Conservation (phyloP, 1,284 basidiomycete species). For the Cerioporus squamosus region DNA sequence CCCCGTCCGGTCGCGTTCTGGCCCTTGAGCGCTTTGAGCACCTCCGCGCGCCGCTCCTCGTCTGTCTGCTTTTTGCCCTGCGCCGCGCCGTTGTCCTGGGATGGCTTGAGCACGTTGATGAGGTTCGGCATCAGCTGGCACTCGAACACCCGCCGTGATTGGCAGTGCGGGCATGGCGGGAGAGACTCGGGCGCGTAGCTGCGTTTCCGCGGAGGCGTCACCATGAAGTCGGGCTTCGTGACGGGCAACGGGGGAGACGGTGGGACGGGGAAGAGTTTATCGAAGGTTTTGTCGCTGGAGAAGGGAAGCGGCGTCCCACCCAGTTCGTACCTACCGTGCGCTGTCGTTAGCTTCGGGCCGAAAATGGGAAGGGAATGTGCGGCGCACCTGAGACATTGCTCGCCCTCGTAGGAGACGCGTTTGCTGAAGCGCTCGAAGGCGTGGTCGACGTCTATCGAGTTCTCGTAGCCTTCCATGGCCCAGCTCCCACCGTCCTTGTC, state of each 20-base stretch:
- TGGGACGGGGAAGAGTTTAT: constrained; percentile 68
- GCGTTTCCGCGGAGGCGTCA: constrained; percentile 49
- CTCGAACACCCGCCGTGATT: constrained; percentile 70
- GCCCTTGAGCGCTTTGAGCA: constrained; percentile 55
- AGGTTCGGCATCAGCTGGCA: constrained; percentile 89
- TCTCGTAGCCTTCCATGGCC: constrained; percentile 77
- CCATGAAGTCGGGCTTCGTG: constrained; percentile 63
- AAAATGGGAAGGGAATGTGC: neutral
- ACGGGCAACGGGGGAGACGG: constrained; percentile 48
- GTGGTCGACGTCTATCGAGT: constrained; percentile 74
- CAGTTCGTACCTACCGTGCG: constrained; percentile 68
- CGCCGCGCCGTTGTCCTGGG: constrained; percentile 10
- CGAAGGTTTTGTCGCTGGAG: constrained; percentile 69
- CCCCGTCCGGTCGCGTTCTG: constrained; percentile 47
- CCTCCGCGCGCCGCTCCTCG: constrained; percentile 59
- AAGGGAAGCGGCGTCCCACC: constrained; percentile 77
- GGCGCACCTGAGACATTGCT: constrained; percentile 78
- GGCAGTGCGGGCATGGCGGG: constrained; percentile 64
- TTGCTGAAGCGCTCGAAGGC: constrained; percentile 81
- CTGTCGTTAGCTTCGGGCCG: neutral
- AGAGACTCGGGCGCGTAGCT: constrained; percentile 53
- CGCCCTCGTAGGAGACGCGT: constrained; percentile 65
- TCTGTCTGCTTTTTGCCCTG: constrained; percentile 49
- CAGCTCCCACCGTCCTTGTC: constrained; percentile 47
- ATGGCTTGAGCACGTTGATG: constrained; percentile 65